Percentiles rank a stretch among this genome's conserved stretches.
Conservation (phyloP, 345 rosid genomes). For the Populus alba region DNA sequence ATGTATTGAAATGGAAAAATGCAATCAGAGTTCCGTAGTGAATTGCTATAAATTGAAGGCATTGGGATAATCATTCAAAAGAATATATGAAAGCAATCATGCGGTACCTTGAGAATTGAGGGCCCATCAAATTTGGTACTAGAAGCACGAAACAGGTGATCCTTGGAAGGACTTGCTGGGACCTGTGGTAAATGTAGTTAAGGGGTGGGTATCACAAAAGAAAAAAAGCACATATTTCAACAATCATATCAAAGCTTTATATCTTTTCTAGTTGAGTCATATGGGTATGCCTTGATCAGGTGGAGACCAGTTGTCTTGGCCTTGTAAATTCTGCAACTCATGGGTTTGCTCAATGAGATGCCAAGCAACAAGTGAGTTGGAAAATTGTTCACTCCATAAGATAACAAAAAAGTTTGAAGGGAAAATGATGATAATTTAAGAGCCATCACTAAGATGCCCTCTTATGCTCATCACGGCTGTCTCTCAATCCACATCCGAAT, state of each 20-base stretch:
- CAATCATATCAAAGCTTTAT: neutral
- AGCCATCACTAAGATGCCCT: neutral
- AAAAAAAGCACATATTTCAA: neutral
- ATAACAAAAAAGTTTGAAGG: too few relatives aligned
- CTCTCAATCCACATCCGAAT: neutral
- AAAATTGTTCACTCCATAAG: neutral
- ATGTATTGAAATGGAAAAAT: conserved; percentile 4
- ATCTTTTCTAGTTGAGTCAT: neutral
- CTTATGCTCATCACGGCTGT: neutral
- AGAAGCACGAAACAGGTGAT: conserved; percentile 15
- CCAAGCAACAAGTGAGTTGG: neutral
- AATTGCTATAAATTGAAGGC: neutral
- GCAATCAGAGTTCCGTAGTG: neutral
- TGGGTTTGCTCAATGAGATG: neutral
- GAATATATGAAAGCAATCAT: conserved; percentile 7
- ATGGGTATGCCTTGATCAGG: neutral
- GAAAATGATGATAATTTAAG: too few relatives aligned
- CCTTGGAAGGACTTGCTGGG: conserved; percentile 21
- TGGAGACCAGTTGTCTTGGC: neutral
- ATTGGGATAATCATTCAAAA: neutral
- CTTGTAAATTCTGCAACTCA: neutral
- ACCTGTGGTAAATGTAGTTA: conserved; percentile 29
- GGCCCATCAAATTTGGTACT: conserved; percentile 41
- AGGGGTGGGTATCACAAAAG: neutral
- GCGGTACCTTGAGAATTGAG: conserved; percentile 37